Percentiles rank a stretch among this genome's conserved stretches.
Conservation (phyloP, 225 moss, liverwort and hornwort species). For the Bryum argenteum region DNA sequence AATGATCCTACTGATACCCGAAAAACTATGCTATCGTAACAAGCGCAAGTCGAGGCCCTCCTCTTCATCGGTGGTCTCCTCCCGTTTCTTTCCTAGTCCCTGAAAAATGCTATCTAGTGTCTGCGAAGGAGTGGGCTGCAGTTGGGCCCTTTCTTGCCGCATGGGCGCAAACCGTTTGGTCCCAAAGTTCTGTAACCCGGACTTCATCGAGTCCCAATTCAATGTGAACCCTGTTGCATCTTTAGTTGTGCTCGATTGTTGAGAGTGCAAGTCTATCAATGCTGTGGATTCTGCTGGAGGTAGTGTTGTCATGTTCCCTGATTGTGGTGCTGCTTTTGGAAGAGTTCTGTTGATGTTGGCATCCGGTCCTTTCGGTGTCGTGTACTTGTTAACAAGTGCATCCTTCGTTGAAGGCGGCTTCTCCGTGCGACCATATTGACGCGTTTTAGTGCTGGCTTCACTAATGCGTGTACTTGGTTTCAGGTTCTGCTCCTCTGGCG, state of each 20-base stretch:
- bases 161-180: slow-evolving; percentile 90
- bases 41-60: slow-evolving; percentile 75
- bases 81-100: slow-evolving; percentile 72
- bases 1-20: slow-evolving; percentile 42
- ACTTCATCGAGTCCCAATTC: slow-evolving; percentile 87
- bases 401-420: slow-evolving; percentile 65
- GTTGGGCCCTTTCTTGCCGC: slow-evolving; percentile 78
- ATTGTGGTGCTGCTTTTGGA: slow-evolving; percentile 32
- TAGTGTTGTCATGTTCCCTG: slow-evolving; percentile 21
- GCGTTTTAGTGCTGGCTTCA: slow-evolving; percentile 41
- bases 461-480: slow-evolving; percentile 34
- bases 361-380: slow-evolving; percentile 44
- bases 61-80: slow-evolving; percentile 61
- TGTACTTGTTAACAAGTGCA: slow-evolving; percentile 78
- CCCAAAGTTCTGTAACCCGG: slow-evolving; percentile 73
- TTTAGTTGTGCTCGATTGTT: slow-evolving; percentile 23
- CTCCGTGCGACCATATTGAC: slow-evolving; percentile 46
- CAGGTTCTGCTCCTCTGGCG: slow-evolving; percentile 45
- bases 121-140: slow-evolving; percentile 70
- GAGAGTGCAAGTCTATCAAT: slow-evolving; percentile 55
- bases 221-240: slow-evolving; percentile 54
- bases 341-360: slow-evolving; percentile 31
- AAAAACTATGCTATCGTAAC: slow-evolving; percentile 54
- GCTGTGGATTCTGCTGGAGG: slow-evolving; percentile 37
- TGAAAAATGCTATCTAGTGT: slow-evolving; percentile 90